Evolutionary conservation across 352 stramenopile species (phyloP).

Genomic region (Pythium plurisporium): DNA sequence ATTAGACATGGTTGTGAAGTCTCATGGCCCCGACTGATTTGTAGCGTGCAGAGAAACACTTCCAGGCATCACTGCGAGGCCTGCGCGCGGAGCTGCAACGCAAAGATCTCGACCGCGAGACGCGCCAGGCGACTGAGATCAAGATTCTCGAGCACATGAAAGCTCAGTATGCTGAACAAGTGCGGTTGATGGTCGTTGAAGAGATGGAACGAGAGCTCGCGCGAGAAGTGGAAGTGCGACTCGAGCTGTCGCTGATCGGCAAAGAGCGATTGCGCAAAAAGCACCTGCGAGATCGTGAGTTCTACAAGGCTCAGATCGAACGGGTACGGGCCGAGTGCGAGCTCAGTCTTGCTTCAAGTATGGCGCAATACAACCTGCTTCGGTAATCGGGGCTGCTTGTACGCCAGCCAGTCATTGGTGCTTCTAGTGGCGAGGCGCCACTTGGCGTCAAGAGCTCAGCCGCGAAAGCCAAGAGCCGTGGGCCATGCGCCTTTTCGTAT

Average conservation of each 20-base stretch:
- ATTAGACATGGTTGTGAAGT: neutral
- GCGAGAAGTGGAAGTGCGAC: slow-evolving; percentile 43
- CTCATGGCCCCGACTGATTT: neutral
- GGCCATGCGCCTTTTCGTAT: slow-evolving; percentile 5
- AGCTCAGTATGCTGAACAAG: slow-evolving; percentile 41
- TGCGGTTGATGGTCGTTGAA: slow-evolving; percentile 47
- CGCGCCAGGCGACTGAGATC: slow-evolving; percentile 34
- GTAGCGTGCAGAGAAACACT: slow-evolving; percentile 48
- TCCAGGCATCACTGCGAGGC: slow-evolving; percentile 45
- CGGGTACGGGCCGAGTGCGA: slow-evolving; percentile 61
- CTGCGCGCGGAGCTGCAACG: slow-evolving; percentile 46
- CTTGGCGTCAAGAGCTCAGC: no score
- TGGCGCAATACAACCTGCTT: slow-evolving; percentile 70
- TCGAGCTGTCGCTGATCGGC: slow-evolving; percentile 41
- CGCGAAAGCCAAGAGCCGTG: neutral
- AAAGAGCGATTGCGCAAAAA: slow-evolving; percentile 44
- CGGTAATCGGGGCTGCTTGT: slow-evolving; percentile 27
- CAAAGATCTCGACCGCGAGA: slow-evolving; percentile 29
- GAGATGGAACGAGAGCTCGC: slow-evolving; percentile 63
- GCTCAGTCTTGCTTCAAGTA: slow-evolving; percentile 50
- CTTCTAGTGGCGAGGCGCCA: no score
- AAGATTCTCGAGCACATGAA: slow-evolving; percentile 73
- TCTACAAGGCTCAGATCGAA: slow-evolving; percentile 59
- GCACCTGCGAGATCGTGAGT: slow-evolving; percentile 45
- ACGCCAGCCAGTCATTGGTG: no score